phyloP scores from a whole-genome alignment of 1,284 basidiomycete species.

The Leccinum subrobustum region DNA sequence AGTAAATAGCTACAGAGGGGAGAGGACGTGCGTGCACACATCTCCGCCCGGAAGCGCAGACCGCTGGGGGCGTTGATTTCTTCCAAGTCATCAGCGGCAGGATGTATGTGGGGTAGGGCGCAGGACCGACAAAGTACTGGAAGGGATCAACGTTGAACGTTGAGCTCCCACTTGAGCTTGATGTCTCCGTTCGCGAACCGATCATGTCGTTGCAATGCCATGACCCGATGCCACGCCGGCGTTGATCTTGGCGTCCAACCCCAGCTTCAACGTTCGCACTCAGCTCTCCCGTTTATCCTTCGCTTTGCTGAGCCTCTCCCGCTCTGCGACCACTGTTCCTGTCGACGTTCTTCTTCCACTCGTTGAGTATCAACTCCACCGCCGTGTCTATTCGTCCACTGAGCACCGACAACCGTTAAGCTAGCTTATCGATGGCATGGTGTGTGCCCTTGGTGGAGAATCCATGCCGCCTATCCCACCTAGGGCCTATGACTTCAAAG shows the following conservation, averaged over 20 bases:
- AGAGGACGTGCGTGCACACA: too few relatives aligned
- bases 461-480: constrained; percentile 73
- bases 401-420: constrained; percentile 69
- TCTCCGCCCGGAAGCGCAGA: too few relatives aligned
- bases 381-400: constrained; percentile 78
- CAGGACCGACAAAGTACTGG: too few relatives aligned
- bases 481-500: constrained; percentile 56
- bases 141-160: too few relatives aligned
- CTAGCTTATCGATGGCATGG: constrained; percentile 55
- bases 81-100: too few relatives aligned
- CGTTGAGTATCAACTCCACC: constrained; percentile 62
- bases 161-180: constrained; percentile 26
- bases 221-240: constrained; percentile 40
- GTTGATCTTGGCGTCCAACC: constrained; percentile 45
- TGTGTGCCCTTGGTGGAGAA: constrained; percentile 25
- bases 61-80: too few relatives aligned
- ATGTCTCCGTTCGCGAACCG: constrained; percentile 35
- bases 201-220: constrained; percentile 33
- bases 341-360: constrained; percentile 76
- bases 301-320: constrained; percentile 71
- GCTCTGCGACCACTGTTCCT: constrained; percentile 84
- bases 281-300: constrained; percentile 81
- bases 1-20: too few relatives aligned
- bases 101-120: too few relatives aligned
- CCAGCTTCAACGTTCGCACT: constrained; percentile 43